Evolutionary conservation across 192 early-diverging fungal species (phyloP).

Genomic region (Dissophora ornata): DNA sequence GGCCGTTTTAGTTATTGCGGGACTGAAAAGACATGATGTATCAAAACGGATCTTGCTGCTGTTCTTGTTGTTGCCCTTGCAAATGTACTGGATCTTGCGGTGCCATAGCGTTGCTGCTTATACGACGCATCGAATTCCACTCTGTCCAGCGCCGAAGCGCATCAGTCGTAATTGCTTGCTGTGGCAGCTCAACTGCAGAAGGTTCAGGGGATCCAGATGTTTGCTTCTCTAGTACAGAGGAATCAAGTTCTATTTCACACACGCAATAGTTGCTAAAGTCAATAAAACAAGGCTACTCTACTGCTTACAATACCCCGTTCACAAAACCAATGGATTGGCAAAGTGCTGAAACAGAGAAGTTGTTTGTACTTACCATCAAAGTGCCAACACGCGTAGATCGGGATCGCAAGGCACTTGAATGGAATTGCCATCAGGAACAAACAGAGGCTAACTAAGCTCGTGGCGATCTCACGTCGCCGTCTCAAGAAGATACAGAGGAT

Average conservation of each 20-base stretch:
- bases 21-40: too few relatives aligned
- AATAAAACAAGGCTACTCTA: too few relatives aligned
- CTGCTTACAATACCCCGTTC: too few relatives aligned
- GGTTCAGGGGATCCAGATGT: background rate
- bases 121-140: conserved; percentile 16
- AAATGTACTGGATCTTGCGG: background rate
- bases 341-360: conserved; percentile 1
- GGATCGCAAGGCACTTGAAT: background rate
- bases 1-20: too few relatives aligned
- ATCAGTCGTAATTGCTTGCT: background rate
- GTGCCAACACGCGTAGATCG: background rate
- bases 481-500: conserved; percentile 13
- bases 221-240: background rate
- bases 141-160: conserved; percentile 24
- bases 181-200: background rate
- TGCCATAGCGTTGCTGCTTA: too few relatives aligned
- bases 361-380: conserved; percentile 14
- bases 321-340: too few relatives aligned
- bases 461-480: background rate
- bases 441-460: conserved; percentile 1
- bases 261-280: too few relatives aligned
- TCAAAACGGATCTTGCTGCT: too few relatives aligned
- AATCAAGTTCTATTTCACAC: conserved; percentile 7
- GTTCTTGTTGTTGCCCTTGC: background rate
- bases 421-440: background rate